Percentiles rank a stretch among this genome's conserved stretches.
phyloP scores from a whole-genome alignment of 2,329 filamentous ascomycete genomes.

The Stachybotrys chlorohalonatus region DNA sequence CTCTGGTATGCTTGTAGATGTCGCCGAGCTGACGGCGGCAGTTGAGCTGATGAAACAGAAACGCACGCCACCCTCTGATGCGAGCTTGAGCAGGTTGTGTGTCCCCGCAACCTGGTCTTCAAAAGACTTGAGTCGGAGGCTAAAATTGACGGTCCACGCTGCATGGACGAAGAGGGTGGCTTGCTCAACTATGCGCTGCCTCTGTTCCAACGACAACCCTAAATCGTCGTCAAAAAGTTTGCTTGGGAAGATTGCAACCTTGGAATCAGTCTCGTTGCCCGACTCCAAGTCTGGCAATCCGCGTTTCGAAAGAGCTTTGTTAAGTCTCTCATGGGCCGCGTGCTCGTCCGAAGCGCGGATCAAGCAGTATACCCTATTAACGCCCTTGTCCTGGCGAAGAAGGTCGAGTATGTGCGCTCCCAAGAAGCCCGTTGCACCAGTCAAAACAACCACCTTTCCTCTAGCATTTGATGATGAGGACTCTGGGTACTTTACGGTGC shows the following conservation, averaged over 20 bases:
- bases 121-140: slow-evolving; percentile 38
- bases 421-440: slow-evolving; percentile 57
- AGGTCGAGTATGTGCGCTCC: slow-evolving; percentile 42
- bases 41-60: slow-evolving; percentile 45
- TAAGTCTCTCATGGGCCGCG: slow-evolving; percentile 5
- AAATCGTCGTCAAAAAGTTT: not conserved
- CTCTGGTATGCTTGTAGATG: slow-evolving; percentile 22
- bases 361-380: slow-evolving; percentile 21
- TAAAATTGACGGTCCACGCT: slow-evolving; percentile 50
- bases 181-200: not conserved
- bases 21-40: slow-evolving; percentile 28
- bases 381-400: slow-evolving; percentile 1
- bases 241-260: not conserved
- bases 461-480: accelerated
- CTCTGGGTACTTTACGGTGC: not conserved
- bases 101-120: slow-evolving; percentile 38
- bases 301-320: slow-evolving; percentile 3
- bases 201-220: slow-evolving; percentile 1
- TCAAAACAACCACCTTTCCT: slow-evolving; percentile 31
- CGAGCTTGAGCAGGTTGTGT: slow-evolving; percentile 30
- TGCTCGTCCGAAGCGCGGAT: slow-evolving; percentile 23
- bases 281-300: not conserved
- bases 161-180: slow-evolving; percentile 31
- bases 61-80: slow-evolving; percentile 10
- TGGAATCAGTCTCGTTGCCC: not conserved